phyloP scores from a whole-genome alignment of 805 yeast genomes.

The Candida nanaspora region DNA sequence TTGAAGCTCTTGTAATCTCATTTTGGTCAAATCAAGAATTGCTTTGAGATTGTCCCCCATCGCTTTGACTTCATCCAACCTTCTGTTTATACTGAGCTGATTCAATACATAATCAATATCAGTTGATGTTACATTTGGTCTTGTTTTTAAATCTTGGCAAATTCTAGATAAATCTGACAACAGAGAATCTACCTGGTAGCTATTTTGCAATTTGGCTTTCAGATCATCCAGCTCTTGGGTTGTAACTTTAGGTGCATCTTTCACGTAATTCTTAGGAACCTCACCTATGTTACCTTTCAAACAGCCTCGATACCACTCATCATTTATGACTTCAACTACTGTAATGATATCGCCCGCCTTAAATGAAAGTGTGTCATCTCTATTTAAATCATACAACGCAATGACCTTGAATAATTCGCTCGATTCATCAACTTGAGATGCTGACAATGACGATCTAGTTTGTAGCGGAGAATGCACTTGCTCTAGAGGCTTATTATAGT shows the following conservation, averaged over 20 bases:
- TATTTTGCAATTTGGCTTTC: conserved; percentile 45
- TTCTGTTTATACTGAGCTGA: conserved; percentile 60
- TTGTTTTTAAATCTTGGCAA: conserved; percentile 25
- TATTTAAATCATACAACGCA: conserved; percentile 73
- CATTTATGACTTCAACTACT: conserved; percentile 78
- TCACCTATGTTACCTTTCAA: conserved; percentile 76
- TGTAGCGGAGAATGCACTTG: conserved; percentile 6
- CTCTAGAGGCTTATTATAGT: too few species aligned
- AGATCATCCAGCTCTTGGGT: conserved; percentile 44
- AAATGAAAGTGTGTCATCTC: conserved; percentile 84
- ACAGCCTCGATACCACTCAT: conserved; percentile 96
- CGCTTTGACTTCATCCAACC: conserved; percentile 67
- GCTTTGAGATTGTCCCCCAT: conserved; percentile 69
- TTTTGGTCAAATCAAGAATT: conserved; percentile 69
- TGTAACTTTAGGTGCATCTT: conserved; percentile 63
- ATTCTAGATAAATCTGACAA: conserved; percentile 43
- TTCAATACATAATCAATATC: conserved; percentile 28
- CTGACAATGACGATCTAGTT: too few species aligned
- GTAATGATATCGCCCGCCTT: conserved; percentile 81
- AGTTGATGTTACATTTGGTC: conserved; percentile 25
- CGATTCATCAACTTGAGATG: too few species aligned
- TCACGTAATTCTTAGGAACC: conserved; percentile 88
- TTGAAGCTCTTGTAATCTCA: conserved; percentile 69
- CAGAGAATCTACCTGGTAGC: conserved; percentile 63
- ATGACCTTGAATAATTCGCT: conserved; percentile 41